Base-by-base conservation (phyloP, 495 filamentous ascomycete genomes). In the Tetracladium marchalianum region DNA sequence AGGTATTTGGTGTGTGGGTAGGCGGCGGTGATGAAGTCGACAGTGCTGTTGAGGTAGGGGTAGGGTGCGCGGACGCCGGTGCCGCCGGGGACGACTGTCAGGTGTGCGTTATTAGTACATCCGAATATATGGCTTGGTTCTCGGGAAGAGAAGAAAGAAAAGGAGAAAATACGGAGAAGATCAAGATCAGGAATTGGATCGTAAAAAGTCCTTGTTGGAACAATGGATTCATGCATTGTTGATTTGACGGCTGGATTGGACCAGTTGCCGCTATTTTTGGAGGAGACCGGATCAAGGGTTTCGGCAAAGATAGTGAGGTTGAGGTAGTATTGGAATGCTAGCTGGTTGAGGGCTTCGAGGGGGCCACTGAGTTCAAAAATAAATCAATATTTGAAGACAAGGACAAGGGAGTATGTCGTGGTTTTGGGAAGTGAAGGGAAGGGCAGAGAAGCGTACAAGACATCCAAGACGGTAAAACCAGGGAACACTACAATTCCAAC, bases 11-110 rank as follows among this genome's bases (percentile, higher is more conserved):
- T 48, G 6, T 35, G 42, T 2, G 66, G 66, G 47, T 66, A 66
- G 7, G 52, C 43, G 1, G 52, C 39, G 8, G 39, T 42, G 43
- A 80, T 61, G 49, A 66, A 78, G 5, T 55, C 50, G 11, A 69
- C 56, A 0, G 62, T 54, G 18, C 55, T 54, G 11, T 47, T 48
- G 1, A 68, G 50, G 35, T 54, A 44, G 15, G 50, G 34, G 35
- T 27, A 33, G 0, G 52, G 56, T 6, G 60, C 47, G 1, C 76
- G 69, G 5, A 66, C 61, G 22, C 81, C 81, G 2, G 61, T 12
- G 0, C 83, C 83, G 4, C 83, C 83, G 0, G 81, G 81, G 1
- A 87, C 63, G 40, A 86, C 58, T 5, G 57, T 78, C 72, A 27
- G 22, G 22, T 3, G 22, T 3, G 7, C 3, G 22, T 27, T 27